Base-by-base conservation (phyloP, 495 filamentous ascomycete genomes). In the Penicillium subrubescens region DNA sequence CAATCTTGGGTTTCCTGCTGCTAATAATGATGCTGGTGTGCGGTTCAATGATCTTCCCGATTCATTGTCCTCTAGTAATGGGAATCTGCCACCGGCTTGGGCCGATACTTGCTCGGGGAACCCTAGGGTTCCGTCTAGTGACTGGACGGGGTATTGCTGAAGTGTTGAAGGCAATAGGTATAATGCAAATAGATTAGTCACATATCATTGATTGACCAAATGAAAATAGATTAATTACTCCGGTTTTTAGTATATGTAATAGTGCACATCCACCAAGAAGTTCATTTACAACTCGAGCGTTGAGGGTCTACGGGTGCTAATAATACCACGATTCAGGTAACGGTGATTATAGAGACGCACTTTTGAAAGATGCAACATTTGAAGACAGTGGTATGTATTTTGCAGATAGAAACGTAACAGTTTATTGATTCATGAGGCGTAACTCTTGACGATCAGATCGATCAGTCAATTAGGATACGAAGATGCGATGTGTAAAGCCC, bases 371-470 rank as follows among this genome's bases (percentile, higher is more conserved):
- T 17, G 6, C 14, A 8, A 19, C 14, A 25, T 25, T 31, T 21
- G 11, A 14, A 31, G 7, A 44, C 31, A 29, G 39, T 12, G 5
- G 29, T 23, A 34, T 29, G 23, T 33, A 59, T 59, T 54, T 34
- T 29, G 51, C n/a, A 48, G 19, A 51, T 57, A 54, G 56, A 67
- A 63, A 71, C 67, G 62, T 77, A 74, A 74, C 65, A 72, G 71
- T 67, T 69, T 72, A 74, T 75, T 66, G 59, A 73, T 78, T 80
- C 78, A 77, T 80, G 78, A 80, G 72, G 76, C 78, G 75, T 79
- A 72, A 80, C 67, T 79, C 70, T 73, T 73, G 67, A 63, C 61
- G 66, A 73, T 67, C 71, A 53, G 63, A 68, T 39, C 31, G 68
- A 71, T 71, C 68, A 65, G 67, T 70, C 71, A 75, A 71, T 70